Evolutionary conservation across 305 asterid species (phyloP), one percentile per base, ranked within the genome.

Genomic region (Stenogyne calaminthoides): DNA sequence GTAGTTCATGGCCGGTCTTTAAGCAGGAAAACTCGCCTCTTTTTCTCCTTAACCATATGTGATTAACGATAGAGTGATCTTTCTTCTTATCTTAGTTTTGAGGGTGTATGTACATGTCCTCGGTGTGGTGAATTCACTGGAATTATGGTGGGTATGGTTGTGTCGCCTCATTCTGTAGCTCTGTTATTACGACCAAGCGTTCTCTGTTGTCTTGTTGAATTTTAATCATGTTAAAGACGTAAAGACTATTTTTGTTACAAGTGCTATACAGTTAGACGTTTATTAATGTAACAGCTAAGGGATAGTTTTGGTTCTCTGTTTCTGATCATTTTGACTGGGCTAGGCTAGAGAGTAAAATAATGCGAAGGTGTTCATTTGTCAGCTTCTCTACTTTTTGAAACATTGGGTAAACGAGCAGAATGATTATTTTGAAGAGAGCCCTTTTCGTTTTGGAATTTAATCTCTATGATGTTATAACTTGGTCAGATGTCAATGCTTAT

Each of bases 401-500:
- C 39, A 9, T 51, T 34, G 54, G 55, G 18, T 70, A 40, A 19
- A 66, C 71, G 19, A 54, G 60, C 55, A 46, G 40, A 49, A 47
- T 67, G 32, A 11, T 52, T 42, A 55, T 71, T n/a, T 65, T 49
- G 14, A 6, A 4, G 60, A 9, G 63, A 66, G 14, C 2, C 20
- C 16, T 54, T 68, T 44, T 70, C 72, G 14, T 55, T 9, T 44
- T 27, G 6, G 49, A 18, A 65, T 55, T 10, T 55, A 16, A 55
- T 44, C 61, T 55, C 25, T 62, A 7, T 40, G 52, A 19, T 72
- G 61, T 16, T 70, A 62, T 55, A 59, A 59, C 59, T 56, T 69
- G 19, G 47, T 71, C 20, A 67, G 42, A 51, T 49, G n/a, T 25
- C 14, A 27, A 49, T 59, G 67, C 42, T 60, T 44, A 19, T 47